Evolutionary conservation across 192 early-diverging fungal genomes (phyloP).

Genomic region (Backusella mclennaniae): DNA sequence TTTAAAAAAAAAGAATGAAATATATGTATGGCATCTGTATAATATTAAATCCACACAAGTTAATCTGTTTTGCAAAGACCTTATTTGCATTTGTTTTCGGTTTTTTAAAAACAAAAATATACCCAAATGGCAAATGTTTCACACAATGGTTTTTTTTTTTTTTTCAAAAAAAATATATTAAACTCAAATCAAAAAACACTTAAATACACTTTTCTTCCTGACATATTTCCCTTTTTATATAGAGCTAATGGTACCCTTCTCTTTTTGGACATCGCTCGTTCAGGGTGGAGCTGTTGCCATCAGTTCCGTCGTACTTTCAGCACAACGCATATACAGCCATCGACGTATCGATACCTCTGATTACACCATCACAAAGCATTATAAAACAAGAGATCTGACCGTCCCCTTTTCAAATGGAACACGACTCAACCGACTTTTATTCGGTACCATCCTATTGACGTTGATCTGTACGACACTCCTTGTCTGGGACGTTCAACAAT

Average conservation of each 20-base stretch:
- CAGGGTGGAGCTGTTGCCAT: neutral
- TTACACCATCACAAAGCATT: neutral
- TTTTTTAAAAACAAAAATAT: too few species aligned
- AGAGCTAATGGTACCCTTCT: neutral
- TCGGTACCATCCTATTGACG: neutral
- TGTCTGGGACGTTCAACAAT: neutral
- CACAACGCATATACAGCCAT: neutral
- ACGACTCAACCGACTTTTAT: neutral
- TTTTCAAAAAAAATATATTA: too few species aligned
- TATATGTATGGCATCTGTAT: too few species aligned
- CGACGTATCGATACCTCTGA: neutral
- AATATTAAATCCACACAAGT: too few species aligned
- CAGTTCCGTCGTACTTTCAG: neutral
- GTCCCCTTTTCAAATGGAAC: neutral
- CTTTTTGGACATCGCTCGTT: neutral
- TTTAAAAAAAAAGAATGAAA: too few species aligned
- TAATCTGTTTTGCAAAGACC: too few species aligned
- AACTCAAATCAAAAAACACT: too few species aligned
- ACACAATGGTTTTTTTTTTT: too few species aligned
- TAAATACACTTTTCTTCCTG: too few species aligned
- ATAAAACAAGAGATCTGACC: neutral
- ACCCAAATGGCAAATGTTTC: too few species aligned
- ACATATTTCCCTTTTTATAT: neutral
- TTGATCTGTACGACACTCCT: neutral
- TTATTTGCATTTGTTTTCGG: too few species aligned